These are phyloP conservation scores for Plantago coronopus DNA, from an alignment of 305 asterid species.

Conservation along the genomic window DNA sequence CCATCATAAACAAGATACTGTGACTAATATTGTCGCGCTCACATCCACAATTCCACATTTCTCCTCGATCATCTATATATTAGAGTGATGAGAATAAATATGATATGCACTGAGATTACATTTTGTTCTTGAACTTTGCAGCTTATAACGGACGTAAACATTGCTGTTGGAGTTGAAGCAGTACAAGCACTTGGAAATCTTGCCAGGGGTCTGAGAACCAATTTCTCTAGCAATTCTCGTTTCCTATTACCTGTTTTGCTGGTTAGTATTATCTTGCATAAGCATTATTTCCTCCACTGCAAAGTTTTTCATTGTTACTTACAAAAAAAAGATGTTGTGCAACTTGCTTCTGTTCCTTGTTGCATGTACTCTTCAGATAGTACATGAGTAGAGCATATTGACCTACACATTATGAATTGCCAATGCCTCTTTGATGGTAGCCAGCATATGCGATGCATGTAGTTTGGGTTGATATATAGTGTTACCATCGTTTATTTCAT, in stretches of 20 bases:
- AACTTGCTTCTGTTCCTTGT: slow-evolving; percentile 3
- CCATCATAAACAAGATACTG: background rate
- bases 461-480: too few relatives aligned
- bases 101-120: slow-evolving; percentile 14
- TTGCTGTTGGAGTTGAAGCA: slow-evolving; percentile 98
- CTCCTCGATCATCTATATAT: slow-evolving; percentile 16
- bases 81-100: slow-evolving; percentile 6
- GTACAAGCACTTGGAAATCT: slow-evolving; percentile 96
- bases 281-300: slow-evolving; percentile 6
- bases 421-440: background rate
- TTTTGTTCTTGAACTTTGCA: slow-evolving; percentile 39
- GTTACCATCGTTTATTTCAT: too few relatives aligned
- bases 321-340: slow-evolving; percentile 2
- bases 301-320: slow-evolving; percentile 11
- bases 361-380: background rate
- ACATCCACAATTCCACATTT: slow-evolving; percentile 11
- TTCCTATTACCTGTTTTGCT: slow-evolving; percentile 76
- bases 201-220: slow-evolving; percentile 87
- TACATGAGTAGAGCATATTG: background rate
- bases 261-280: slow-evolving; percentile 46
- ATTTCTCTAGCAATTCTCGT: slow-evolving; percentile 83
- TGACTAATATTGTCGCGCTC: slow-evolving; percentile 5
- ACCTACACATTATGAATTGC: slow-evolving; percentile 1
- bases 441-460: background rate
- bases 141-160: slow-evolving; percentile 95